Evolutionary conservation across 352 stramenopile genomes (phyloP), one percentile per base, ranked within the genome.

Genomic region (Globisporangium radiosum): DNA sequence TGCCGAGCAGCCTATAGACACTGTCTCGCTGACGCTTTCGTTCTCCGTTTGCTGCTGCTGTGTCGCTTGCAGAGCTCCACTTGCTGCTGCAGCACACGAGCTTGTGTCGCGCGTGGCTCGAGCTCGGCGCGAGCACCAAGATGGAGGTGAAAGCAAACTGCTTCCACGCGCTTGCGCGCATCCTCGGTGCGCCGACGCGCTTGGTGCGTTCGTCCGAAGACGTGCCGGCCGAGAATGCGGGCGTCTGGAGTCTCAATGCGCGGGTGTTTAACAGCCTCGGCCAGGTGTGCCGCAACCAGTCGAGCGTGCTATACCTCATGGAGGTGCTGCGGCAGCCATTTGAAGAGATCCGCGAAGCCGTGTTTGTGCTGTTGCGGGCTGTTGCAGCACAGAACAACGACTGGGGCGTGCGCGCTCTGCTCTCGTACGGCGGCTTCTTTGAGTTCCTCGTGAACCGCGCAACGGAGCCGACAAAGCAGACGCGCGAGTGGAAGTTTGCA

Each of bases 401-500:
- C 33, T 95, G 83, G 83, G 82, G 84, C 36, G 59, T 95, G 57
- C 75, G 73, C 9, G 58, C 68, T 15, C 47, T 95, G 60, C 67
- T 79, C 7, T 82, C 76, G 10, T 93, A 93, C 62, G 86, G 81
- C 39, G 84, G 86, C 9, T 90, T 95, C 56, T 84, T 92, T 52
- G 86, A 95, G 68, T 95, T 90, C 60, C 66, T 95, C 40, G 58
- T 93, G 59, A 81, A 95, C 63, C 80, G 84, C 42, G 72, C 67
- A 19, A 95, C 86, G 8, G 86, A 95, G 60, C 81, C 84, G 33
- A 92, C 76, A 33, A 95, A 94, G 54, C 71, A 87, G 54, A 88
- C 81, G 33, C 78, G 84, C 62, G 86, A 95, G 69, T 95, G 86
- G 86, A 95, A 95, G 64, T 95, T 95, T 64, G 81, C 86, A 7